Evolutionary conservation across 2,329 filamentous ascomycete genomes (phyloP), one percentile per base, ranked within the genome.

Genomic region (Zarea fungicola): DNA sequence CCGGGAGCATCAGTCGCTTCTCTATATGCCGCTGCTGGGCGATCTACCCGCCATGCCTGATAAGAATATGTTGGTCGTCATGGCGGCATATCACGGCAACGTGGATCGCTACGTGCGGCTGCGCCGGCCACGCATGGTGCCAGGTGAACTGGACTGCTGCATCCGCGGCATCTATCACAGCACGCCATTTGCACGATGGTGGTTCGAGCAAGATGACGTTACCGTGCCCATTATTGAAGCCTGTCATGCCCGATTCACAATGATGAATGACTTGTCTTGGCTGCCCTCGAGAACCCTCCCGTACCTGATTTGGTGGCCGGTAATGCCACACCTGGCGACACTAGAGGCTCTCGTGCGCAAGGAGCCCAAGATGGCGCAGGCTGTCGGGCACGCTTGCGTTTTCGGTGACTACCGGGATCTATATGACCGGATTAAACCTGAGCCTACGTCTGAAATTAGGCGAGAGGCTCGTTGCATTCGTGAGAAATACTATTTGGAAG

Each of bases 101-200:
- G 52, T 72, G 8, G 68, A 72, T 39, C 61, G 67, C 7, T 72
- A 72, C 40, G 39, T 48, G 0, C 63, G 68, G 1, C 58, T 73
- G 0, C 55, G 59, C 14, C 56, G 64, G 6, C 68, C 63, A 4
- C 8, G 13, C 3, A 26, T 55, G 35, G 26, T 67, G 3, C 2
- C 41, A 7, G 23, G 50, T 6, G 67, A 71, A 48, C 7, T 53
- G 2, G 10, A 22, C 8, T 63, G 59, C 32, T 48, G 67, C 6
- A 36, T 66, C 2, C 60, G 58, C 2, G 68, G 67, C 13, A 64
- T 69, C 16, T 67, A 70, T 45, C 64, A 70, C 50, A 60, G 65
- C 47, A 55, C 64, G 3, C 52, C 63, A 32, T 71, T 68, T 50
- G 68, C 67, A 1, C 55, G 55, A 13, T 71, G 66, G 64, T 62